These are phyloP conservation scores for Geoglossum cookeanum DNA, from an alignment of 2,329 filamentous ascomycete genomes.

Conservation along the genomic window DNA sequence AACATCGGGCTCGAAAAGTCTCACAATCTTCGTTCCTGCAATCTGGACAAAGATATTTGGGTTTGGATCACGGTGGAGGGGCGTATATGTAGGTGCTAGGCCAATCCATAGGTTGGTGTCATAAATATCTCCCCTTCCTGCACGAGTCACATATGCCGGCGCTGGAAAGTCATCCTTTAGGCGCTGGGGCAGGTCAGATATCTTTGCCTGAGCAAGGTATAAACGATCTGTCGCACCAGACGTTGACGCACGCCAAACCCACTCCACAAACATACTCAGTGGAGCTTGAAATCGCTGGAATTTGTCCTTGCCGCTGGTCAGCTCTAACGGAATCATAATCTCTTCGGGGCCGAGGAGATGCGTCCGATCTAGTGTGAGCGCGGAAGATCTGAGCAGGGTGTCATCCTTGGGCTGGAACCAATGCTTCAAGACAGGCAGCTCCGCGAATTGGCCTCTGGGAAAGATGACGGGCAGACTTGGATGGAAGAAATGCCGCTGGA, in stretches of 20 bases:
- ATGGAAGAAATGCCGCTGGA: slow-evolving; percentile 29
- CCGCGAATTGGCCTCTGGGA: slow-evolving; percentile 22
- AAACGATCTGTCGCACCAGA: slow-evolving; percentile 25
- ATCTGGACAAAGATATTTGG: slow-evolving; percentile 84
- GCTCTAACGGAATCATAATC: slow-evolving; percentile 38
- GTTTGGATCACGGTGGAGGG: slow-evolving; percentile 82
- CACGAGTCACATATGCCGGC: slow-evolving; percentile 40
- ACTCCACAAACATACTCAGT: slow-evolving; percentile 43
- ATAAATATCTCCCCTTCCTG: slow-evolving; percentile 71
- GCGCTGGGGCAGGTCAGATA: slow-evolving; percentile 44
- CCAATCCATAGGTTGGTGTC: slow-evolving; percentile 78
- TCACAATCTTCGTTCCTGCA: slow-evolving; percentile 48
- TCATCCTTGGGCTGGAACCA: slow-evolving; percentile 33
- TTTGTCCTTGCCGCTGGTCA: slow-evolving; percentile 20
- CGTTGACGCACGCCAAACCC: slow-evolving; percentile 19
- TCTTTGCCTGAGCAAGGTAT: slow-evolving; percentile 70
- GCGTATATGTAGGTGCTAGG: slow-evolving; percentile 68
- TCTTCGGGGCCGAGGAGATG: slow-evolving; percentile 28
- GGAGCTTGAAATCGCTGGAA: slow-evolving; percentile 30
- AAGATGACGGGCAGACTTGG: slow-evolving; percentile 34
- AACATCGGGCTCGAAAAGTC: slow-evolving; percentile 45
- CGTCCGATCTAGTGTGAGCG: slow-evolving; percentile 16
- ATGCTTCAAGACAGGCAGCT: slow-evolving; percentile 33
- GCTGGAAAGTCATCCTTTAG: slow-evolving; percentile 48
- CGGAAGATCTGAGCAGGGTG: not conserved